Base-by-base conservation (phyloP, 345 rosid species). In the Microcos paniculata region DNA sequence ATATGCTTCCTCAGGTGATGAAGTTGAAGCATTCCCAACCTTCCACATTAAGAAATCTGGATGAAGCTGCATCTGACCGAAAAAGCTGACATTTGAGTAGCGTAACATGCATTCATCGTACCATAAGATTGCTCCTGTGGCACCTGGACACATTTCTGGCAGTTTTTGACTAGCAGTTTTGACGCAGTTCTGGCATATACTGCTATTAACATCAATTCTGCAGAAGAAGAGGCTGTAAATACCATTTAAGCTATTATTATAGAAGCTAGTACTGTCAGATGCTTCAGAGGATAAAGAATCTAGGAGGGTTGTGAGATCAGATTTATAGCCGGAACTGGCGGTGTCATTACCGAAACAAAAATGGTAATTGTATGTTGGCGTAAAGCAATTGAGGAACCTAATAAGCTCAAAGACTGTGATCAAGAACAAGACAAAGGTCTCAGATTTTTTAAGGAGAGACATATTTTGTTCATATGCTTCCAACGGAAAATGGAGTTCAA, bases 211-310 rank as follows among this genome's bases (percentile, higher is more conserved):
- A 59, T 86, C 86, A 1, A 82, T 86, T 1, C 83, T 78, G 73
- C 89, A 84, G n/a, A 86, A 82, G 75, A 73, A 86, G 45, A 82
- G 82, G 42, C 84, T 75, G 35, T 77, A 52, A 64, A 69, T 30
- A 6, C 72, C 72, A 38, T 30, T 49, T 3, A 30, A 69, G 72
- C 72, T 69, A 33, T 45, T 67, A 8, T 57, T 42, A 11, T 57
- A 30, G 58, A 48, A 69, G 43, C 43, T 30, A 21, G n/a, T n/a
- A n/a, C 30, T 6, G 11, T 48, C 42, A 6, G 72, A 69, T 28
- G 58, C 43, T 31, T 69, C 30, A 18, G 72, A 48, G 72, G 72
- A 49, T 35, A 49, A 9, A 30, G 42, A 48, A 49, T 49, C 72
- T 24, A 49, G 26, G 28, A 49, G 58, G 30, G 10, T 4, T 1